Conservation (phyloP, 23 red algal species). For the Gracilaria gracilis region DNA sequence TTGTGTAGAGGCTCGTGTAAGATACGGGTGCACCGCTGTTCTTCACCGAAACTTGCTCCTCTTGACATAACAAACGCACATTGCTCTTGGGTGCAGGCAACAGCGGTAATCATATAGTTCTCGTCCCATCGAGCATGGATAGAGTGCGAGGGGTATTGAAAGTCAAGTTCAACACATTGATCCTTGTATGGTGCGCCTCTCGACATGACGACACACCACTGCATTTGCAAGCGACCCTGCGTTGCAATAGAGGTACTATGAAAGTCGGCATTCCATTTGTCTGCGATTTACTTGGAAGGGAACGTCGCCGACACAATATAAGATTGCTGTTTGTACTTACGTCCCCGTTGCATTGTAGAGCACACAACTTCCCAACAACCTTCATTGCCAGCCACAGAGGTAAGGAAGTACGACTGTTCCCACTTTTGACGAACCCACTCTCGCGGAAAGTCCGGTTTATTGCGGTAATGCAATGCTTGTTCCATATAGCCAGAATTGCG, state of each 20-base stretch:
- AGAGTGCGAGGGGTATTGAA: constrained; percentile 94
- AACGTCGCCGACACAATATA: constrained; percentile 99
- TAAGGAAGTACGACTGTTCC: constrained; percentile 97
- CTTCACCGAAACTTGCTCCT: constrained; percentile 90
- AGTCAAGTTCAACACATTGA: constrained; percentile 96
- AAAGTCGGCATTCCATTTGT: constrained; percentile 97
- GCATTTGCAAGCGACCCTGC: constrained; percentile 92
- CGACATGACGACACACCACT: constrained; percentile 98
- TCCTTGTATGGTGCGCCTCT: constrained; percentile 95
- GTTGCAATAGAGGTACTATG: constrained; percentile 93
- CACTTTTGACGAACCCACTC: constrained; percentile 98
- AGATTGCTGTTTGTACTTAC: constrained; percentile 96
- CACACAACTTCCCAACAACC: constrained; percentile 96
- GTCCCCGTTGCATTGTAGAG: constrained; percentile 92
- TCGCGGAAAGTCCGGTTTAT: constrained; percentile 92
- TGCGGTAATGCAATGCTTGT: constrained; percentile 97
- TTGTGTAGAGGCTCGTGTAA: constrained; percentile 97
- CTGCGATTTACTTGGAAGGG: constrained; percentile 97
- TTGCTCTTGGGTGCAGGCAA: constrained; percentile 92
- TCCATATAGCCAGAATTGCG: constrained; percentile 81
- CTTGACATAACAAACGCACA: constrained; percentile 96
- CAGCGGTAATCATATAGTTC: constrained; percentile 96
- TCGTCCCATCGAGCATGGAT: constrained; percentile 99
- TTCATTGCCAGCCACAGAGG: constrained; percentile 91
- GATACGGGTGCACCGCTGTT: constrained; percentile 96